These are phyloP conservation scores for Salmacisia buchloeana DNA, from an alignment of 1,284 basidiomycete species.

Conservation along the genomic window DNA sequence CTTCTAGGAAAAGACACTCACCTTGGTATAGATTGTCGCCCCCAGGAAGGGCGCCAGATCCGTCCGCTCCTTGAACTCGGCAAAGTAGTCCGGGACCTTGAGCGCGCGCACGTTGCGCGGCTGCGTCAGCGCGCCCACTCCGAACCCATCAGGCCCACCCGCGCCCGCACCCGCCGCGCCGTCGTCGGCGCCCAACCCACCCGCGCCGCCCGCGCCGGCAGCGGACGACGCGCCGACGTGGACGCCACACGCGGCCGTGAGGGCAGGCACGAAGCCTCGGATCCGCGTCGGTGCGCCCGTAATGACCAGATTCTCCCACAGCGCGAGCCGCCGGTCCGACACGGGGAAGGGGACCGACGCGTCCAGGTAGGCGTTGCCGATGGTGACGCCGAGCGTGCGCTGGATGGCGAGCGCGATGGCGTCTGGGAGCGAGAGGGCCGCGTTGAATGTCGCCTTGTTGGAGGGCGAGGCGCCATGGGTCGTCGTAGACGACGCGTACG, in stretches of 20 bases:
- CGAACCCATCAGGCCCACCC: not conserved
- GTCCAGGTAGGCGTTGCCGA: not conserved
- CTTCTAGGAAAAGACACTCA: constrained; percentile 5
- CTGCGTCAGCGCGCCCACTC: constrained; percentile 16
- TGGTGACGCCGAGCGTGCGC: not conserved
- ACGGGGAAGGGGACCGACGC: constrained; percentile 22
- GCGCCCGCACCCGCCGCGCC: constrained; percentile 7
- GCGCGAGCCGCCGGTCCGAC: constrained; percentile 29
- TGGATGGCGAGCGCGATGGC: constrained; percentile 26
- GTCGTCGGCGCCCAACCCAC: not conserved
- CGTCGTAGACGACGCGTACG: too few relatives aligned
- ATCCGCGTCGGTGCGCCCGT: constrained; percentile 34
- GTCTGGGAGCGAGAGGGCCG: constrained; percentile 24
- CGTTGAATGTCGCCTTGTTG: not conserved
- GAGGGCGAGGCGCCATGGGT: not conserved
- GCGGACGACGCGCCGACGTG: constrained; percentile 27
- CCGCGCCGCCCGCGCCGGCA: not conserved
- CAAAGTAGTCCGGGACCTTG: constrained; percentile 48
- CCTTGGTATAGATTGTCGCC: constrained; percentile 46
- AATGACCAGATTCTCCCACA: constrained; percentile 46
- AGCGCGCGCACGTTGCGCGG: constrained; percentile 38
- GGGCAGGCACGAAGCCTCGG: constrained; percentile 30
- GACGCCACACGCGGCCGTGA: constrained; percentile 26
- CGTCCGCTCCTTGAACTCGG: constrained; percentile 46
- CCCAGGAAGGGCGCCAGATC: constrained; percentile 46